A percentile compares a stretch with the other conserved stretches of the same genome.
Conservation (phyloP, 495 filamentous ascomycete species). For the Elasticomyces elasticus region DNA sequence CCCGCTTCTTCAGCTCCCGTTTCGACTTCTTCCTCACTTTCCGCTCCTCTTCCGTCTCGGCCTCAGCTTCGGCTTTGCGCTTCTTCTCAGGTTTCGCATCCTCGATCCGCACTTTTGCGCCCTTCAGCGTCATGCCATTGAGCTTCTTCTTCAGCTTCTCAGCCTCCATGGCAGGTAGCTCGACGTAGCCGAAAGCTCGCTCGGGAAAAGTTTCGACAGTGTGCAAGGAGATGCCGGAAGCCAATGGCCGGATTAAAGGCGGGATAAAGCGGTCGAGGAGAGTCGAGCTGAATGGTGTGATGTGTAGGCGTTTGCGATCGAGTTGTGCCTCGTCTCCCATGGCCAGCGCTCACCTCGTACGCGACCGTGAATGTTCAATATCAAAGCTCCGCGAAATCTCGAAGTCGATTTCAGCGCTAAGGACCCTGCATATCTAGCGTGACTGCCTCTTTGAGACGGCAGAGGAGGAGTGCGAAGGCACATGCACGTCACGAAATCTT, state of each 20-base stretch:
- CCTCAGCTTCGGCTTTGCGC: slow-evolving; percentile 10
- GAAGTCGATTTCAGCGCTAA: background rate
- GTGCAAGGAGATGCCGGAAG: slow-evolving; percentile 77
- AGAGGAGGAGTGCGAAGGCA: background rate
- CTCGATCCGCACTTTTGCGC: slow-evolving; percentile 74
- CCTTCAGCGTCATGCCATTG: slow-evolving; percentile 78
- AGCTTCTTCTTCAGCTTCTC: slow-evolving; percentile 85
- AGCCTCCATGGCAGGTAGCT: slow-evolving; percentile 68
- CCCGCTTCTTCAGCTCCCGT: slow-evolving; percentile 53
- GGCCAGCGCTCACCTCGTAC: background rate
- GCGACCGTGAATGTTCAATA: too few species aligned
- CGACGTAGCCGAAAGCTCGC: slow-evolving; percentile 77
- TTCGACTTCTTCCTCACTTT: slow-evolving; percentile 31
- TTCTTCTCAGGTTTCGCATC: slow-evolving; percentile 54
- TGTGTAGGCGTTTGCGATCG: slow-evolving; percentile 58
- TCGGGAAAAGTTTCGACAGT: slow-evolving; percentile 76
- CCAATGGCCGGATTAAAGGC: slow-evolving; percentile 52
- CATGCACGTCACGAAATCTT: too few species aligned
- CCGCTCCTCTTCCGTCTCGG: slow-evolving; percentile 8
- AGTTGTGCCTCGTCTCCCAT: background rate
- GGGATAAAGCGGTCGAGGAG: slow-evolving; percentile 61
- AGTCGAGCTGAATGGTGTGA: slow-evolving; percentile 68
- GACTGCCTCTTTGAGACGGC: background rate
- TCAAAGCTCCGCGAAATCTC: background rate
- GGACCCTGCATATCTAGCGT: background rate